Conservation (phyloP, 495 filamentous ascomycete species). For the Xylaria sp. region DNA sequence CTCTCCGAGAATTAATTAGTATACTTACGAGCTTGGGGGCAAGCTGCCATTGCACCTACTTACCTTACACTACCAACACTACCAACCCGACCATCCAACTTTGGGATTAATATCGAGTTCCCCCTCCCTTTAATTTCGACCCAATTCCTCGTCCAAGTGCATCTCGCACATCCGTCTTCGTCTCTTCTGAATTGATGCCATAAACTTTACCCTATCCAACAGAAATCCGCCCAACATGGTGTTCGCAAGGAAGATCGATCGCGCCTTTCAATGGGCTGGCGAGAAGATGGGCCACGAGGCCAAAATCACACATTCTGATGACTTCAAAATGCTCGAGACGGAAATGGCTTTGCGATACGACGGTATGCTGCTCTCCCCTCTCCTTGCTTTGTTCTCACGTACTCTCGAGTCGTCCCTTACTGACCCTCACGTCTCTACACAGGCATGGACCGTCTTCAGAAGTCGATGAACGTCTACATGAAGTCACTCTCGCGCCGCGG, state of each 20-base stretch:
- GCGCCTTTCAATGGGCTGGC: conserved; percentile 97
- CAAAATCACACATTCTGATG: conserved; percentile 86
- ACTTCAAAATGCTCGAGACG: conserved; percentile 90
- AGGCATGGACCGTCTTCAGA: conserved; percentile 94
- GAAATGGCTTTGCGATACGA: conserved; percentile 94
- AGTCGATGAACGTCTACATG: conserved; percentile 86
- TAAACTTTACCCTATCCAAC: background rate
- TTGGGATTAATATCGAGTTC: conserved; percentile 13
- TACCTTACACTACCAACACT: too few relatives aligned
- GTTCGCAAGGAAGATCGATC: conserved; percentile 94
- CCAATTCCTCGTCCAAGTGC: background rate
- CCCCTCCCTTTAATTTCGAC: conserved; percentile 5
- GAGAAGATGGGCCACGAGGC: conserved; percentile 95
- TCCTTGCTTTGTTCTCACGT: background rate
- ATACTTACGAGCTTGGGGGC: background rate
- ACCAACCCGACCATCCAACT: too few relatives aligned
- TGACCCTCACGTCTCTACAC: background rate
- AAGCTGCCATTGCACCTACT: background rate
- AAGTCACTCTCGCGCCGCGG: conserved; percentile 89
- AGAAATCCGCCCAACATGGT: conserved; percentile 65
- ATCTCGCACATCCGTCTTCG: background rate
- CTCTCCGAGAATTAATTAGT: conserved; percentile 6
- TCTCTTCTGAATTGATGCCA: background rate
- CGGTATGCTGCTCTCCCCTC: conserved; percentile 60
- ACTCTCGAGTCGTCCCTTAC: background rate